Conservation (phyloP, 2,329 filamentous ascomycete genomes). For the Amauroascus niger region DNA sequence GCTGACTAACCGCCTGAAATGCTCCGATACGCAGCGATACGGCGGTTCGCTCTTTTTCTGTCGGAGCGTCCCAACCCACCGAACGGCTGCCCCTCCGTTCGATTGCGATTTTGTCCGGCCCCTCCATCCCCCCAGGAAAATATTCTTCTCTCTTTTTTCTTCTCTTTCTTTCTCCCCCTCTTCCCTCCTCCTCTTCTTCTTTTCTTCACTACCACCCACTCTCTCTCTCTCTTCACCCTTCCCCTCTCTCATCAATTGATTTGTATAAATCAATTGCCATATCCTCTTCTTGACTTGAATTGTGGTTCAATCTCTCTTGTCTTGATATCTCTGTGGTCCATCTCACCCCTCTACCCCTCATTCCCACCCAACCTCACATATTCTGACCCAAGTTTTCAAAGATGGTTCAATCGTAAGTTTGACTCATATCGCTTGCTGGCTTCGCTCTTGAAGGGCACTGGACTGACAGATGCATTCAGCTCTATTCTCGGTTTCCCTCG, state of each 20-base stretch:
- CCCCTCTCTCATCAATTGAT: constrained; percentile 17
- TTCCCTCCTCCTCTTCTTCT: constrained; percentile 15
- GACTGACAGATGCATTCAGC: constrained; percentile 25
- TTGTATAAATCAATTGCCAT: constrained; percentile 1
- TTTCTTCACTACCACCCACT: constrained; percentile 16
- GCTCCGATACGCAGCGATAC: neutral
- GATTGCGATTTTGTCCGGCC: neutral
- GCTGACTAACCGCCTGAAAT: constrained; percentile 1
- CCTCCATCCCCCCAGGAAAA: constrained; percentile 1
- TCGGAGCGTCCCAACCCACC: neutral
- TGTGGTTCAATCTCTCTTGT: neutral
- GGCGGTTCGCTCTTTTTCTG: neutral
- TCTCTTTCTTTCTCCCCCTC: constrained; percentile 15
- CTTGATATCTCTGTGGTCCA: neutral
- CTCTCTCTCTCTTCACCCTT: constrained; percentile 15
- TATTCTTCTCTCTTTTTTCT: constrained; percentile 1
- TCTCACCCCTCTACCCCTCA: neutral
- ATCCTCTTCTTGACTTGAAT: neutral
- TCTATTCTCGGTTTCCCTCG: constrained; percentile 96
- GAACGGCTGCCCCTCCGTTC: neutral
- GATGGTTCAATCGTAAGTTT: constrained; percentile 55
- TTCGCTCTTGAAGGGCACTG: neutral
- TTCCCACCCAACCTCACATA: neutral
- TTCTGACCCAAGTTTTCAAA: constrained; percentile 28
- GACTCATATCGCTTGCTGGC: neutral